Evolutionary conservation across 768 basidiomycete species (phyloP), one percentile per base, ranked within the genome.

Genomic region (Kwoniella sp.): DNA sequence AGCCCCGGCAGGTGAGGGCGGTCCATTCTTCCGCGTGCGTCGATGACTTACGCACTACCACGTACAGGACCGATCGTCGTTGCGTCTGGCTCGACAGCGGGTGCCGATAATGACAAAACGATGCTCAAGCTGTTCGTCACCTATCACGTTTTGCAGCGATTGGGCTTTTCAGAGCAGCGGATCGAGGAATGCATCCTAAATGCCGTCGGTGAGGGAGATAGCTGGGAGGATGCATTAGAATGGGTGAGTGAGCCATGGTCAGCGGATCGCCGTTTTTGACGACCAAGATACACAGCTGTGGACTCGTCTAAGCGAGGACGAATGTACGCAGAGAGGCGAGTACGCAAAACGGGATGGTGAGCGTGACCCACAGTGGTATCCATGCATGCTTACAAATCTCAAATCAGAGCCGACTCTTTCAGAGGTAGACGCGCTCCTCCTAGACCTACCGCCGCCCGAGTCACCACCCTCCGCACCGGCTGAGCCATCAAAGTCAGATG

Each of bases 151-250:
- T 77, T 96, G 22, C 78, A 85, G 56, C 80, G 87, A 41, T 77
- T 91, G 20, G 88, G 88, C 3, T 89, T 89, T 69, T 73, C 79
- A 1, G 83, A 87, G 63, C 79, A 78, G 10, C 77, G 81, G 46
- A 84, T 89, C 5, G 78, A 81, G 42, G 80, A 86, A 61, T 95
- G 89, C 69, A 73, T 98, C 38, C 74, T 53, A 19, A 32, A 77
- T 44, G 73, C 79, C 5, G 82, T 89, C 23, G 73, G 77, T 23
- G 81, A 84, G 11, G 75, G 44, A 11, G 61, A 57, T 12, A 58
- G 57, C 6, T 73, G 72, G 72, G 92, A 96, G 14, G 86, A 89
- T 45, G 89, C 88, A 9, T 80, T 87, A 46, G 86, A 91, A 67
- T 96, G 93, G 93, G 89, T 93, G 59, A 50, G 82, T 71, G 17